These are phyloP conservation scores for Albugo laibachii DNA, from an alignment of 352 stramenopile genomes.

Conservation along the genomic window DNA sequence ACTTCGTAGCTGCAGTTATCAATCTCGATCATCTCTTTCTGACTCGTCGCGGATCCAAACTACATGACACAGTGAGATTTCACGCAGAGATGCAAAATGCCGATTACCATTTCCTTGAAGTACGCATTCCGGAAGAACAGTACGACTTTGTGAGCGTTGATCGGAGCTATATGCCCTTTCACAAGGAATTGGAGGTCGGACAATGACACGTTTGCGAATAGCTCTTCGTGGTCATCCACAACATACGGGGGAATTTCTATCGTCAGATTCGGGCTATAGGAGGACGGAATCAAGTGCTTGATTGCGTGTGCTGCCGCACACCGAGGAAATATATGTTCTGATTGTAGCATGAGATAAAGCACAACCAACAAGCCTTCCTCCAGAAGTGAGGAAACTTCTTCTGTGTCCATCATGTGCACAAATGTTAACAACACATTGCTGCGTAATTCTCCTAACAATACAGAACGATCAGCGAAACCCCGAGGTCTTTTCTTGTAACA, in stretches of 20 bases:
- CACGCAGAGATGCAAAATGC: slow-evolving; percentile 2
- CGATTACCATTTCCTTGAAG: slow-evolving; percentile 81
- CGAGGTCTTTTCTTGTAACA: not conserved
- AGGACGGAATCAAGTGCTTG: slow-evolving; percentile 58
- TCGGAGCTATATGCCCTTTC: slow-evolving; percentile 66
- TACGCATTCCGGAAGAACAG: slow-evolving; percentile 81
- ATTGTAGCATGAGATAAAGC: slow-evolving; percentile 65
- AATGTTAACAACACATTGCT: slow-evolving; percentile 77
- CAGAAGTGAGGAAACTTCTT: slow-evolving; percentile 43
- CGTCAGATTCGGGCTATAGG: slow-evolving; percentile 49
- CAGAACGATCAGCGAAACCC: not conserved
- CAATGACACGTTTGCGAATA: slow-evolving; percentile 64
- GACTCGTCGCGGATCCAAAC: slow-evolving; percentile 63
- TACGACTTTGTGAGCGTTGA: slow-evolving; percentile 78
- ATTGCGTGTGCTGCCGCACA: slow-evolving; percentile 69
- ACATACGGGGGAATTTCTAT: slow-evolving; percentile 64
- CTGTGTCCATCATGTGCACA: slow-evolving; percentile 77
- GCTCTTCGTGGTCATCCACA: slow-evolving; percentile 75
- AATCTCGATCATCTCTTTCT: slow-evolving; percentile 73
- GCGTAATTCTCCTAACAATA: slow-evolving; percentile 34
- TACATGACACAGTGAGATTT: slow-evolving; percentile 12
- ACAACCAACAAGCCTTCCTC: slow-evolving; percentile 63
- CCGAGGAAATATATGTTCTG: slow-evolving; percentile 43
- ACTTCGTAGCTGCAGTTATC: slow-evolving; percentile 80
- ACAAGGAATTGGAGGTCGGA: slow-evolving; percentile 77